A percentile compares a stretch with the other conserved stretches of the same genome.
phyloP scores from a whole-genome alignment of 129 eudicot species.

The Rutidosis leptorrhynchoides region DNA sequence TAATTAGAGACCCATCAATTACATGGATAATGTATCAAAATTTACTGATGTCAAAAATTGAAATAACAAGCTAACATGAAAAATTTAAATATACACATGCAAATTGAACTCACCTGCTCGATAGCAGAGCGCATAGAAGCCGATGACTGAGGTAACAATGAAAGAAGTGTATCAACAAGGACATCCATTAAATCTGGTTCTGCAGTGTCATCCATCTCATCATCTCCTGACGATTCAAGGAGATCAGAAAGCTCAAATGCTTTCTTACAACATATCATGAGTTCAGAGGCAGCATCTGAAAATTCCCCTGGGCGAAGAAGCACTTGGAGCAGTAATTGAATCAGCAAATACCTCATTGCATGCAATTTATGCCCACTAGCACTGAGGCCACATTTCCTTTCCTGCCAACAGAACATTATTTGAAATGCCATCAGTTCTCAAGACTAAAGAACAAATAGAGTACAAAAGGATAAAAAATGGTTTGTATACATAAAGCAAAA shows the following conservation, averaged over 20 bases:
- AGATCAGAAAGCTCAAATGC: slow-evolving; percentile 49
- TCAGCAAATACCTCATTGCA: slow-evolving; percentile 80
- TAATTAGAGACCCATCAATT: no score
- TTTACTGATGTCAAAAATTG: no score
- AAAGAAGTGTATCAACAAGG: slow-evolving; percentile 78
- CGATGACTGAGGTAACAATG: slow-evolving; percentile 79
- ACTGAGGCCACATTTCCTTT: slow-evolving; percentile 63
- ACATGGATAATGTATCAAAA: no score
- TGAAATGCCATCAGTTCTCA: no score
- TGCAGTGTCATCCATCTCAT: slow-evolving; percentile 52
- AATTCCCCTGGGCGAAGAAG: slow-evolving; percentile 81
- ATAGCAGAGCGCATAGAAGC: slow-evolving; percentile 84
- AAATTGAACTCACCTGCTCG: slow-evolving; percentile 71
- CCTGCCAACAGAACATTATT: slow-evolving; percentile 55
- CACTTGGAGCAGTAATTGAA: slow-evolving; percentile 79
- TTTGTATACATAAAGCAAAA: no score
- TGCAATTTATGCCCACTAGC: slow-evolving; percentile 58
- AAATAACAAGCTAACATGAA: neutral
- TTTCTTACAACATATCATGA: slow-evolving; percentile 71
- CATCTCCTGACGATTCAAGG: slow-evolving; percentile 45
- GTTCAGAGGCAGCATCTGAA: slow-evolving; percentile 75
- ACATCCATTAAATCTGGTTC: slow-evolving; percentile 79
- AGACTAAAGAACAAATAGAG: no score
- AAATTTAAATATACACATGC: no score
- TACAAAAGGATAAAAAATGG: no score